These are phyloP conservation scores for Apiospora sp. DNA, from an alignment of 2,329 filamentous ascomycete genomes.

Conservation along the genomic window DNA sequence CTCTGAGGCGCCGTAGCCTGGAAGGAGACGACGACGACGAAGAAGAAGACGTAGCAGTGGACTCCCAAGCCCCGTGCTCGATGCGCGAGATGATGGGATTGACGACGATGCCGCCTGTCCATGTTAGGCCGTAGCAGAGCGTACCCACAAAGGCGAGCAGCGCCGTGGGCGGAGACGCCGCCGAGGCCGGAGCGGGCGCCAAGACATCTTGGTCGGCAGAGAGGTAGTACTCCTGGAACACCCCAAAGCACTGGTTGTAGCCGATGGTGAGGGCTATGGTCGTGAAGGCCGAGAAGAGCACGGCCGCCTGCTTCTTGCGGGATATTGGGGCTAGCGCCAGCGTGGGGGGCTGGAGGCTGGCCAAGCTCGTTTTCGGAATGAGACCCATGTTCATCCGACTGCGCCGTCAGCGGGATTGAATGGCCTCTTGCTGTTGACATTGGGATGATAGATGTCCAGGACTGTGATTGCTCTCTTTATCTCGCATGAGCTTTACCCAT, in stretches of 20 bases:
- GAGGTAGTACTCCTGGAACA: slow-evolving; percentile 58
- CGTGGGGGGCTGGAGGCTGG: slow-evolving; percentile 28
- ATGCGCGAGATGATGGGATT: slow-evolving; percentile 56
- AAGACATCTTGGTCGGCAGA: slow-evolving; percentile 51
- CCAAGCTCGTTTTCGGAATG: neutral
- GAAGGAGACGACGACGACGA: neutral
- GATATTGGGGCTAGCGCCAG: slow-evolving; percentile 46
- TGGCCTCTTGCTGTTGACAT: neutral
- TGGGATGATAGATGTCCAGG: neutral
- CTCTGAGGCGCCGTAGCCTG: slow-evolving; percentile 35
- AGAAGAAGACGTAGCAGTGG: slow-evolving; percentile 10
- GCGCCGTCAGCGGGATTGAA: neutral
- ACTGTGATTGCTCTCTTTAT: neutral
- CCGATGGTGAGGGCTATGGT: slow-evolving; percentile 56
- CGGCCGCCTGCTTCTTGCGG: slow-evolving; percentile 49
- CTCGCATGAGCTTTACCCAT: neutral
- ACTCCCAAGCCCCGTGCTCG: slow-evolving; percentile 42
- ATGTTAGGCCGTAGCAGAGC: slow-evolving; percentile 56
- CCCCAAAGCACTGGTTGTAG: slow-evolving; percentile 57
- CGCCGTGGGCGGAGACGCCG: slow-evolving; percentile 45
- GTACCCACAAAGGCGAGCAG: slow-evolving; percentile 58
- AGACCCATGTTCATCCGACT: neutral
- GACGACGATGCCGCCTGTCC: slow-evolving; percentile 56
- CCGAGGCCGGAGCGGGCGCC: slow-evolving; percentile 38
- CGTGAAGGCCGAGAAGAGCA: slow-evolving; percentile 52